Evolutionary conservation across 495 filamentous ascomycete genomes (phyloP), one percentile per base, ranked within the genome.

Genomic region (Chaetomium tenue): DNA sequence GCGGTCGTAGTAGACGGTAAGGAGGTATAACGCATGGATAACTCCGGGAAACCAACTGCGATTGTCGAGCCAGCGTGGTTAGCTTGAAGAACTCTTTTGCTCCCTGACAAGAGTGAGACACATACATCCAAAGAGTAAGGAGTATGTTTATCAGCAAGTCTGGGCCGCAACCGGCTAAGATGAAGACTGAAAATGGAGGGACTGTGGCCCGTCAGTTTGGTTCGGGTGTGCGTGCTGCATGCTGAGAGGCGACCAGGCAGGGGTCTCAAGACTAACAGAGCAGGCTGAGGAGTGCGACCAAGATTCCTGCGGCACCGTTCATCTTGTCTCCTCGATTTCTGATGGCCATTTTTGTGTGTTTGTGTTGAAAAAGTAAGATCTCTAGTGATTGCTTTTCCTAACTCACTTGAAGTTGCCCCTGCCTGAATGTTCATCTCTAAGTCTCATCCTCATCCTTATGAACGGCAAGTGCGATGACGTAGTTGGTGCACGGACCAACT

Each of bases 91-190:
- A 28, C 8, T 22, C 22, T 12, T 39, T 37, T 23, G 3, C 50
- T 30, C 26, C 13, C 13, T 37, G 30, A 12, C 20, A 22, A 20
- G 11, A 40, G 37, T n/a, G 40, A 60, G 76, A 8, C 33, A 60
- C 77, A 8, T 73, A 80, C 73, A 78, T 76, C 28, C 79, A 70
- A 66, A 92, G 83, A 18, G 91, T 96, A 69, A 96, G 83, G 68
- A 86, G 83, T 79, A 97, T 89, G 81, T 96, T 97, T 83, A 98
- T 91, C 63, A 91, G 77, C 59, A 97, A 76, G 75, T 98, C 93
- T 65, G 88, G 84, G 70, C 89, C 87, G 78, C 92, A 77, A 23
- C 79, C 79, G 11, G 78, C 73, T 9, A 81, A 69, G 28, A 70
- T 69, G 59, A 66, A 75, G 16, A 80, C 79, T 40, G 73, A 78